Evolutionary conservation across 139 green algal species (phyloP).

Genomic region (Coelastrella sp.): DNA sequence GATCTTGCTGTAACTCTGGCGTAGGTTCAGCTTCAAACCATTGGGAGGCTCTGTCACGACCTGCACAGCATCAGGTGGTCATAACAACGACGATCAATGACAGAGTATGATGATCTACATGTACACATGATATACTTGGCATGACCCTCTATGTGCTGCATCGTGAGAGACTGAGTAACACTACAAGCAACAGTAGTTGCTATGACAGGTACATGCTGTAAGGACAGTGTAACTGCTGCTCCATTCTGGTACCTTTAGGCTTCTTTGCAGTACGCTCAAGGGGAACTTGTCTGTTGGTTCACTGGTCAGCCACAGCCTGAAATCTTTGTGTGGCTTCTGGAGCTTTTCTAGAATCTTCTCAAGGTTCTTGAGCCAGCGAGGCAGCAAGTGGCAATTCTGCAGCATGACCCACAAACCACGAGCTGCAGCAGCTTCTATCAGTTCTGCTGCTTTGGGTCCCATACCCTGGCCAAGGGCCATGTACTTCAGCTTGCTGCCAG

Average conservation of each 20-base stretch:
- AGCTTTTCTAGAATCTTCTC: constrained; percentile 90
- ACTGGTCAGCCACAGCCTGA: constrained; percentile 89
- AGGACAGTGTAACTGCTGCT: too few relatives aligned
- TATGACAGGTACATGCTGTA: too few relatives aligned
- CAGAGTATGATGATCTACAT: background rate
- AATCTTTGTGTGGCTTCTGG: constrained; percentile 82
- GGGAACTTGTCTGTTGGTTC: constrained; percentile 86
- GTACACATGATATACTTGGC: background rate
- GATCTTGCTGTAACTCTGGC: constrained; percentile 88
- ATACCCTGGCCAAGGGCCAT: constrained; percentile 95
- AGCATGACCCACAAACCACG: constrained; percentile 90
- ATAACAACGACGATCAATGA: too few relatives aligned
- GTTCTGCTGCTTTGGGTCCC: constrained; percentile 85
- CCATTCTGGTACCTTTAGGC: constrained; percentile 26
- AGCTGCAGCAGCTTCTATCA: constrained; percentile 79
- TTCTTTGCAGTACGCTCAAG: constrained; percentile 82
- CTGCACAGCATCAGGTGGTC: too few relatives aligned
- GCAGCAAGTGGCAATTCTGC: constrained; percentile 90
- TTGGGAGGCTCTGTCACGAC: constrained; percentile 93
- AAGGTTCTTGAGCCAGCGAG: constrained; percentile 86
- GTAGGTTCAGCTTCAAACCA: constrained; percentile 93
- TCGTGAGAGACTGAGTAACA: too few relatives aligned
- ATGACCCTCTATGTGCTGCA: background rate
- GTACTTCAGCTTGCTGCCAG: constrained; percentile 90
- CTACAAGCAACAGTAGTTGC: too few relatives aligned